Evolutionary conservation across 2,329 filamentous ascomycete species (phyloP).

Genomic region (Exophiala xenobiotica): DNA sequence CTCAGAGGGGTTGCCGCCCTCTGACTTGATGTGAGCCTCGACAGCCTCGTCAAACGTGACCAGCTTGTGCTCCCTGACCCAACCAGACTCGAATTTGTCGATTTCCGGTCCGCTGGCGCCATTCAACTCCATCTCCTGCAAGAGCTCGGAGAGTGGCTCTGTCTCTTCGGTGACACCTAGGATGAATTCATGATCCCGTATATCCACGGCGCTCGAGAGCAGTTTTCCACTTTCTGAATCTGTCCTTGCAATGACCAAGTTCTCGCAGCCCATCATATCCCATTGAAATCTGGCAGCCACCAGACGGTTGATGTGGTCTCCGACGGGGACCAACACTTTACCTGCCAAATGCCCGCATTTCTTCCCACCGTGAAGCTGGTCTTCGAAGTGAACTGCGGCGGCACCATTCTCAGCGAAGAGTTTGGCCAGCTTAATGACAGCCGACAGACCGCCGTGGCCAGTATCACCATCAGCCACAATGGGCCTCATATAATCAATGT

Average conservation of each 20-base stretch:
- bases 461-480: slow-evolving; percentile 97
- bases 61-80: slow-evolving; percentile 82
- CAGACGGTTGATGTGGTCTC: slow-evolving; percentile 95
- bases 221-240: slow-evolving; percentile 93
- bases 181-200: slow-evolving; percentile 95
- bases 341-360: slow-evolving; percentile 99
- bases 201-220: slow-evolving; percentile 85
- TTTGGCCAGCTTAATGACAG: slow-evolving; percentile 99
- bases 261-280: slow-evolving; percentile 97
- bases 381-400: slow-evolving; percentile 97
- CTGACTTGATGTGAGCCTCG: slow-evolving; percentile 66
- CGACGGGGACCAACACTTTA: slow-evolving; percentile 94
- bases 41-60: slow-evolving; percentile 92
- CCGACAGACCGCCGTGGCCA: slow-evolving; percentile 92
- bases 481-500: slow-evolving; percentile 87
- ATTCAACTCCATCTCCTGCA: slow-evolving; percentile 82
- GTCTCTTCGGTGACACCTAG: slow-evolving; percentile 78
- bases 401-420: slow-evolving; percentile 95
- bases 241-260: slow-evolving; percentile 89
- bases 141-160: slow-evolving; percentile 79
- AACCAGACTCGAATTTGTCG: slow-evolving; percentile 78
- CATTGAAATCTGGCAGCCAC: slow-evolving; percentile 92
- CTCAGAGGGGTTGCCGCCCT: slow-evolving; percentile 62
- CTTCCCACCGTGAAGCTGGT: slow-evolving; percentile 97
- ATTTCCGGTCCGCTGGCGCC: slow-evolving; percentile 79